Conservation (phyloP, 2,329 filamentous ascomycete genomes). For the Ophiostoma montium region DNA sequence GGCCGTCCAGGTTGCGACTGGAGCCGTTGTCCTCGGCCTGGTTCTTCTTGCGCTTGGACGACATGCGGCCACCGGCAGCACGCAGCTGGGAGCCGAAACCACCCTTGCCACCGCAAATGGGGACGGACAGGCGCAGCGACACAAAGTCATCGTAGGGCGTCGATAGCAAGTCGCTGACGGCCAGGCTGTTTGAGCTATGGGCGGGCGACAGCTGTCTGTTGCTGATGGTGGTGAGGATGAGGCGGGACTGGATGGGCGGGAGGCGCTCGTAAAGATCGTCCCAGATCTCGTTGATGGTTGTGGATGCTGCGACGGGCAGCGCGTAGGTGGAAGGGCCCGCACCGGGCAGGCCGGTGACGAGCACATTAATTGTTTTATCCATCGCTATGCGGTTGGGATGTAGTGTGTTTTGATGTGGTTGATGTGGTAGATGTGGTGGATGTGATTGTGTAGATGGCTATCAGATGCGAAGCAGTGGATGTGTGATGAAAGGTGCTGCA, state of each 20-base stretch:
- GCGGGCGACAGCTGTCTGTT: constrained; percentile 50
- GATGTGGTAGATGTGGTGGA: neutral
- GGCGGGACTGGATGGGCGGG: constrained; percentile 41
- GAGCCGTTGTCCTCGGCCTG: constrained; percentile 76
- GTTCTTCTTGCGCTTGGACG: constrained; percentile 74
- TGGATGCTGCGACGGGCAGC: constrained; percentile 53
- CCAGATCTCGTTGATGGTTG: constrained; percentile 54
- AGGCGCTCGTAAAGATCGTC: constrained; percentile 46
- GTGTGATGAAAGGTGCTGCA: neutral
- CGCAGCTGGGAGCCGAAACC: constrained; percentile 95
- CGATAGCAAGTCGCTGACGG: constrained; percentile 49
- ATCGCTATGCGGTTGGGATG: neutral
- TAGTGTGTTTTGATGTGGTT: neutral
- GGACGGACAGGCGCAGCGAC: constrained; percentile 64
- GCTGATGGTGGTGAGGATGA: constrained; percentile 70
- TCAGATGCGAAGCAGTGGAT: too few species aligned
- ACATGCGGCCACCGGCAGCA: constrained; percentile 96
- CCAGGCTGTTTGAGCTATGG: constrained; percentile 28
- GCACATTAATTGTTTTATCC: constrained; percentile 47
- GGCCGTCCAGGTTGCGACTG: constrained; percentile 83
- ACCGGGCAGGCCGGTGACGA: constrained; percentile 74
- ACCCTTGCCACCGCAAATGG: constrained; percentile 85
- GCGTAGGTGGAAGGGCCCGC: constrained; percentile 70
- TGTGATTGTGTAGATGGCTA: too few species aligned
- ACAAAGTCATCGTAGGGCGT: constrained; percentile 51